Percentiles rank a stretch among this genome's conserved stretches.
phyloP scores from a whole-genome alignment of 2,329 filamentous ascomycete genomes.

The Fusarium burgessii region DNA sequence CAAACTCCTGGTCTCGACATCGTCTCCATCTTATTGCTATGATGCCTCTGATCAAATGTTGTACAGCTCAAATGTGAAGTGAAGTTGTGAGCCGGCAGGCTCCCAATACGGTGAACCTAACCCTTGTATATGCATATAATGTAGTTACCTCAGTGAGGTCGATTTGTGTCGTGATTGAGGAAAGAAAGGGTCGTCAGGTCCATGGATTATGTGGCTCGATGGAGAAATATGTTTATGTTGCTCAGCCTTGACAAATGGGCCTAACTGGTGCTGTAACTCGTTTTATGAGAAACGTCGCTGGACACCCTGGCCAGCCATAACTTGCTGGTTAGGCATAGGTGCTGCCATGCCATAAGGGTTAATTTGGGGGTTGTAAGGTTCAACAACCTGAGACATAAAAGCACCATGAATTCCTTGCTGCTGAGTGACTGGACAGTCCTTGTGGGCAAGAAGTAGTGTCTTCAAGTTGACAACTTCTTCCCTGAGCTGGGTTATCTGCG shows the following conservation, averaged over 20 bases:
- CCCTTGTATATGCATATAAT: conserved; percentile 43
- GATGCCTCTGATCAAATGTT: conserved; percentile 46
- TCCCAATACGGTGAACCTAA: conserved; percentile 27
- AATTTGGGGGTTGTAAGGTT: conserved; percentile 67
- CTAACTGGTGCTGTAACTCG: conserved; percentile 25
- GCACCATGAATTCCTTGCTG: conserved; percentile 75
- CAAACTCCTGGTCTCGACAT: conserved; percentile 37
- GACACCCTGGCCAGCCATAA: conserved; percentile 67
- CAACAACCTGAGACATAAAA: conserved; percentile 68
- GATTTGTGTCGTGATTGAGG: conserved; percentile 27
- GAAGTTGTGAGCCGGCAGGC: conserved; percentile 32
- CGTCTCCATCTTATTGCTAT: conserved; percentile 35
- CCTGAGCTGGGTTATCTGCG: conserved; percentile 84
- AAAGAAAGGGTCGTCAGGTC: conserved; percentile 41
- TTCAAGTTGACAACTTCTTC: conserved; percentile 97
- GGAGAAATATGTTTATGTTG: conserved; percentile 14
- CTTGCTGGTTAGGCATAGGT: conserved; percentile 63
- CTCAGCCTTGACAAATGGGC: conserved; percentile 14
- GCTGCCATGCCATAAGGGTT: conserved; percentile 70
- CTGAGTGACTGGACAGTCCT: conserved; percentile 93
- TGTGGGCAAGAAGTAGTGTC: conserved; percentile 91
- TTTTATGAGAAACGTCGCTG: conserved; percentile 69
- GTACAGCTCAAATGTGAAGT: conserved; percentile 46
- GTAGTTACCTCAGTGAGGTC: conserved; percentile 20
- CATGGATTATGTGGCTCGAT: conserved; percentile 18